phyloP scores from a whole-genome alignment of 345 rosid species.

The Capsella bursapastoris region DNA sequence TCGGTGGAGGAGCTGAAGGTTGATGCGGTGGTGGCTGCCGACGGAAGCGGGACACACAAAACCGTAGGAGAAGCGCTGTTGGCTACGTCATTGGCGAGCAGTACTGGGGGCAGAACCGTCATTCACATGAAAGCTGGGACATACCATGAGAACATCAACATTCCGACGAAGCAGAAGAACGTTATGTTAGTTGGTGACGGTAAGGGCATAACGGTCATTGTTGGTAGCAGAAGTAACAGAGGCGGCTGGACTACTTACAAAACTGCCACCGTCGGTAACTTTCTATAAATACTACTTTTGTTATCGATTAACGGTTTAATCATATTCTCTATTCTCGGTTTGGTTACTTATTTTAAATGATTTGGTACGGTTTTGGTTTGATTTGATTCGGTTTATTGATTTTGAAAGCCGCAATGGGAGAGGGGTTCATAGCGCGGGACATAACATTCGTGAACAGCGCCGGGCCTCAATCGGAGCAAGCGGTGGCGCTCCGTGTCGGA shows the following conservation, averaged over 20 bases:
- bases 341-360: background rate
- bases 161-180: slow-evolving; percentile 56
- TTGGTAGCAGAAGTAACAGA: slow-evolving; percentile 42
- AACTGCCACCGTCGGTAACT: slow-evolving; percentile 62
- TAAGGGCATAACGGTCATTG: slow-evolving; percentile 57
- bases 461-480: slow-evolving; percentile 62
- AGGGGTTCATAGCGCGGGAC: slow-evolving; percentile 61
- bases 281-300: background rate
- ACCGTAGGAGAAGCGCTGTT: slow-evolving; percentile 53
- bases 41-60: slow-evolving; percentile 62
- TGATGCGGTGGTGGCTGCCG: slow-evolving; percentile 57
- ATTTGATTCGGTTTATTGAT: background rate
- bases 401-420: slow-evolving; percentile 57
- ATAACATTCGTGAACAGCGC: slow-evolving; percentile 68
- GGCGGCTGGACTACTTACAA: slow-evolving; percentile 56
- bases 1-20: slow-evolving; percentile 48
- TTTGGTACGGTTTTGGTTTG: background rate
- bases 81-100: slow-evolving; percentile 34
- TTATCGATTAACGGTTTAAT: too few relatives aligned
- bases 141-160: slow-evolving; percentile 51
- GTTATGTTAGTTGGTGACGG: slow-evolving; percentile 70
- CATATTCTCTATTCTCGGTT: background rate
- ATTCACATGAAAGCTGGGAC: slow-evolving; percentile 62
- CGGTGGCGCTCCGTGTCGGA: slow-evolving; percentile 69
- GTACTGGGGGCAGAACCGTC: slow-evolving; percentile 47